Evolutionary conservation across 306 rosid species (phyloP), one percentile per base, ranked within the genome.

Genomic region (Boehmeria nivea): DNA sequence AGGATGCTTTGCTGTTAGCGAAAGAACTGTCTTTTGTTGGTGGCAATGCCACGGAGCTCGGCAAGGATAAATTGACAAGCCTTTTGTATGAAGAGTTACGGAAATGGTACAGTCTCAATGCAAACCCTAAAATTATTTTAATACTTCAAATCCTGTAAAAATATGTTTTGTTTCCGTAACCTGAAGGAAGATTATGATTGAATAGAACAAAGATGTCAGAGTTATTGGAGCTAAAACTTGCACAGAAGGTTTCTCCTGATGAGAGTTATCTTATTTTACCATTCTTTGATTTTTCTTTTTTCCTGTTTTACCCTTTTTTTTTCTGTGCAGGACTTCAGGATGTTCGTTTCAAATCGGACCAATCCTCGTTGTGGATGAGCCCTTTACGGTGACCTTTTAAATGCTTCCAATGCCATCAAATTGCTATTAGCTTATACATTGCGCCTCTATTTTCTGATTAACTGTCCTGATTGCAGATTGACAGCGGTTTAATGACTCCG

Each of bases 341-440:
- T 80, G 40, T 64, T 42, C 96, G 23, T 87, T 87, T 63, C 89
- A 87, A 82, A 87, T 91, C 47, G 96, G 98, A 66, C 96, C 96
- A 34, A 71, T 91, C 72, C 86, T 91, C 44, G 58, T 84, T 24
- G 78, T 82, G 46, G 76, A 91, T 4, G 89, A 84, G 18, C 83
- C 89, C 62, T 91, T 91, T 69, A 84, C 96, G 69, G 98, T 87
- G 74, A 79, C 78, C 63, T 63, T 17, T 43, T 55, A 24, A 16
- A 15, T 38, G 15, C 42, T 40, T n/a, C 54, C n/a, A 24, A n/a
- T 52, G 45, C 54, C 50, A 24, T 24, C 28, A 26, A 47, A 33
- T 36, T 51, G 44, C 52, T 54, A 23, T 23, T 37, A 25, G 47
- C 44, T 6, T 39, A 39, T 28, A 31, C 50, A 45, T 10, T 45